phyloP scores from a whole-genome alignment of 768 basidiomycete species.

The Rhodocollybia butyracea region DNA sequence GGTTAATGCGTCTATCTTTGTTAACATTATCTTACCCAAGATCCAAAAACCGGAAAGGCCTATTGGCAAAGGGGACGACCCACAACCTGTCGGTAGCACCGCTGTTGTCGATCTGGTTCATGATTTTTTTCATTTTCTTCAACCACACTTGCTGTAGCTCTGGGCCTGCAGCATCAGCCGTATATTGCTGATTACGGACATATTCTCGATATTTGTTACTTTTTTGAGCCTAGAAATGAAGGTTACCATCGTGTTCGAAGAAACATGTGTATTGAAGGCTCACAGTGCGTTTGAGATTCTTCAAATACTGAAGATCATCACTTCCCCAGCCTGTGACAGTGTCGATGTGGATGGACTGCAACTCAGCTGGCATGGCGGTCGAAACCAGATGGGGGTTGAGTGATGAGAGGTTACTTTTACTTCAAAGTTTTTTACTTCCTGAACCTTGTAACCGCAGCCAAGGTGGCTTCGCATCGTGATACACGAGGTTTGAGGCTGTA shows the following conservation, averaged over 20 bases:
- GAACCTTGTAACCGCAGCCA: too few relatives aligned
- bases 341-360: not conserved
- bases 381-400: too few relatives aligned
- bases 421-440: too few relatives aligned
- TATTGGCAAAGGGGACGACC: constrained; percentile 7
- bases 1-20: not conserved
- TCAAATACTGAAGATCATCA: not conserved
- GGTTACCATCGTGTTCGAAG: not conserved
- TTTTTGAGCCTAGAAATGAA: not conserved
- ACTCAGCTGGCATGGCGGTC: not conserved
- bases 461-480: too few relatives aligned
- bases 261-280: not conserved
- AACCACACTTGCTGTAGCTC: constrained; percentile 11
- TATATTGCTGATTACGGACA: constrained; percentile 3
- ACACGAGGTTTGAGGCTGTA: too few relatives aligned
- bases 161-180: constrained; percentile 7
- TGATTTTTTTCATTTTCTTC: constrained; percentile 12
- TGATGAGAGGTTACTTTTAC: too few relatives aligned
- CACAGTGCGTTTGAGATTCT: not conserved
- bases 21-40: constrained; percentile 9
- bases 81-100: constrained; percentile 1
- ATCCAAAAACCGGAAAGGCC: constrained; percentile 14
- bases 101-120: constrained; percentile 16
- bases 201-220: not conserved
- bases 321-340: not conserved